Evolutionary conservation across 306 rosid species (phyloP).

Genomic region (Lathyrus oleraceus): DNA sequence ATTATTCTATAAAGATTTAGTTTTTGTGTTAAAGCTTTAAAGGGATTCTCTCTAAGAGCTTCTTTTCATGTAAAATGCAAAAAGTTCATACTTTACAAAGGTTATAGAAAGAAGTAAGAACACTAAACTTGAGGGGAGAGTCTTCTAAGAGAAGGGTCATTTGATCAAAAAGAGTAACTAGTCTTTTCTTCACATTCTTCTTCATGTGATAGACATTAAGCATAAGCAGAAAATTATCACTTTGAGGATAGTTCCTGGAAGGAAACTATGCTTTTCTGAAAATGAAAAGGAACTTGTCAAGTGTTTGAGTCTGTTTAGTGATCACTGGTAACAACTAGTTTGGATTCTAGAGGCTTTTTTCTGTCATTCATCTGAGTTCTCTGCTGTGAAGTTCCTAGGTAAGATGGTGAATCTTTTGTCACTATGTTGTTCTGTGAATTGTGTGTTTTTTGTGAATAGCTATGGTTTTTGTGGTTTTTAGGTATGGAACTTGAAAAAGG

Average conservation of each 20-base stretch:
- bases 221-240: slow-evolving; percentile 47
- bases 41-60: slow-evolving; percentile 43
- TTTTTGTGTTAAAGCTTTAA: slow-evolving; percentile 50
- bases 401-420: slow-evolving; percentile 37
- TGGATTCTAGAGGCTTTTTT: slow-evolving; percentile 8
- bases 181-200: slow-evolving; percentile 42
- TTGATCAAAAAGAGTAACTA: slow-evolving; percentile 47
- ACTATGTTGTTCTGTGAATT: slow-evolving; percentile 14
- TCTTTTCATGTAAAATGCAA: slow-evolving; percentile 58
- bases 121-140: slow-evolving; percentile 25
- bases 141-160: slow-evolving; percentile 48
- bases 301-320: slow-evolving; percentile 39
- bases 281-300: neutral
- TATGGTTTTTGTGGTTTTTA: slow-evolving; percentile 44
- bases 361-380: slow-evolving; percentile 34
- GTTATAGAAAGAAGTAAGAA: slow-evolving; percentile 10
- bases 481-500: slow-evolving; percentile 58
- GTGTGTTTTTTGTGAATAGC: slow-evolving; percentile 32
- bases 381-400: slow-evolving; percentile 43
- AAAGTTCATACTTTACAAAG: slow-evolving; percentile 53
- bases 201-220: slow-evolving; percentile 18
- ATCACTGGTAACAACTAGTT: no score
- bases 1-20: slow-evolving; percentile 38
- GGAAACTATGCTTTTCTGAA: slow-evolving; percentile 40
- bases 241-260: slow-evolving; percentile 49